phyloP scores from a whole-genome alignment of 495 filamentous ascomycete species.

The Xylaria nigripes region DNA sequence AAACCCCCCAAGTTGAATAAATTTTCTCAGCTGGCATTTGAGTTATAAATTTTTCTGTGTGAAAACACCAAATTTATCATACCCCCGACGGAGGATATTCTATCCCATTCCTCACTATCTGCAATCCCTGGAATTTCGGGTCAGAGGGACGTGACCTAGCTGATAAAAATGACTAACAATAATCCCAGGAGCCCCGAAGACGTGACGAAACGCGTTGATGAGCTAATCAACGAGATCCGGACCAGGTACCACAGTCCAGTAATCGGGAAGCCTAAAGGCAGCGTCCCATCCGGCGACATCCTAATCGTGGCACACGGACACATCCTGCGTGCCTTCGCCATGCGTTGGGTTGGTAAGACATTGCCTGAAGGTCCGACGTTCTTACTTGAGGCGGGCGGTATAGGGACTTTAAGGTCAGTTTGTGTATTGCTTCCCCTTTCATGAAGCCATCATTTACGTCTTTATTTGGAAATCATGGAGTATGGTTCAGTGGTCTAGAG shows the following conservation, averaged over 20 bases:
- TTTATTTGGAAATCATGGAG: no score
- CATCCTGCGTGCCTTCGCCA: slow-evolving; percentile 80
- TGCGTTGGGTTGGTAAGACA: slow-evolving; percentile 71
- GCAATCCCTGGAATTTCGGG: no score
- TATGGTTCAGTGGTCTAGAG: no score
- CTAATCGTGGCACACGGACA: slow-evolving; percentile 74
- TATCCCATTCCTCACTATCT: no score
- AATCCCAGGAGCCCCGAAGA: slow-evolving; percentile 49
- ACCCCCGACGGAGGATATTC: no score
- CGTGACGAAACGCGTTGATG: slow-evolving; percentile 60
- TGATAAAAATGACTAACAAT: neutral
- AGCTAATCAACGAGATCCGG: slow-evolving; percentile 66
- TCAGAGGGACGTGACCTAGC: neutral
- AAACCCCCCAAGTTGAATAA: no score
- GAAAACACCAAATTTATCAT: no score
- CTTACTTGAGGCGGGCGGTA: slow-evolving; percentile 74
- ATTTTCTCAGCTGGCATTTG: no score
- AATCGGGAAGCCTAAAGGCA: slow-evolving; percentile 42
- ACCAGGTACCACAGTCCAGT: slow-evolving; percentile 45
- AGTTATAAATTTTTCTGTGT: no score
- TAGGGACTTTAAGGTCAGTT: slow-evolving; percentile 65
- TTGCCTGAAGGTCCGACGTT: slow-evolving; percentile 58
- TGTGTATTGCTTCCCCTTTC: neutral
- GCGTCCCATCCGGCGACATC: slow-evolving; percentile 39
- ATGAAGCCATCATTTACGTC: neutral